Evolutionary conservation across 2,329 filamentous ascomycete species (phyloP), one percentile per base, ranked within the genome.

Genomic region (Orbilia oligospora): DNA sequence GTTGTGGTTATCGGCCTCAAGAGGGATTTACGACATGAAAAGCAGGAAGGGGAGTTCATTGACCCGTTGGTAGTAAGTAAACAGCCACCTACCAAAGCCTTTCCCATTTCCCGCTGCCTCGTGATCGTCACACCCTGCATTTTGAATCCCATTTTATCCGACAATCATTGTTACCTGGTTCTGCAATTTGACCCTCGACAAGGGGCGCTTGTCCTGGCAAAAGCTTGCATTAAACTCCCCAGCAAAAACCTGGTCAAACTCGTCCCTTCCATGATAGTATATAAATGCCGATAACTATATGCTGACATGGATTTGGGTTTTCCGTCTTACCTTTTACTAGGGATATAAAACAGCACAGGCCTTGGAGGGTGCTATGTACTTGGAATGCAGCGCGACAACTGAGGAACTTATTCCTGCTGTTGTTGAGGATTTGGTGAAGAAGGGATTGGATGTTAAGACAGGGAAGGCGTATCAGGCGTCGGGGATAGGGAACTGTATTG

Each of bases 361-460:
- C 44, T 22, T 76, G 36, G 71, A 69, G 58, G 53, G 71, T 55
- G 61, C 71, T 63, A 66, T 66, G 44, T 76, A 76, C 56, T 55
- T 64, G 64, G 71, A 76, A 33, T 76, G 71, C 38, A 64, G 64
- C 24, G 71, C 71, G 22, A 55, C 61, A 56, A 76, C 71, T 44
- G 71, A 70, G 27, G 71, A 76, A 56, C 66, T 76, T 69, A 69
- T 76, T 56, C 71, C 71, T 36, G 64, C 48, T n/a, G 71, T 76
- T 18, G 71, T 76, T 18, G 71, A 76, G 41, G 71, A 76, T 58
- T 30, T 76, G 36, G 71, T 76, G 36, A 76, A 76, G 64, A 76
- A 76, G 33, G 71, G 71, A 0, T 27, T 76, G 20, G 71, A 76
- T 48, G 64, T 48, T 30, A 76, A 76, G 49, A 63, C 49, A 36